Conservation (phyloP, 2,329 filamentous ascomycete species). For the Cladobotryum protrusum region DNA sequence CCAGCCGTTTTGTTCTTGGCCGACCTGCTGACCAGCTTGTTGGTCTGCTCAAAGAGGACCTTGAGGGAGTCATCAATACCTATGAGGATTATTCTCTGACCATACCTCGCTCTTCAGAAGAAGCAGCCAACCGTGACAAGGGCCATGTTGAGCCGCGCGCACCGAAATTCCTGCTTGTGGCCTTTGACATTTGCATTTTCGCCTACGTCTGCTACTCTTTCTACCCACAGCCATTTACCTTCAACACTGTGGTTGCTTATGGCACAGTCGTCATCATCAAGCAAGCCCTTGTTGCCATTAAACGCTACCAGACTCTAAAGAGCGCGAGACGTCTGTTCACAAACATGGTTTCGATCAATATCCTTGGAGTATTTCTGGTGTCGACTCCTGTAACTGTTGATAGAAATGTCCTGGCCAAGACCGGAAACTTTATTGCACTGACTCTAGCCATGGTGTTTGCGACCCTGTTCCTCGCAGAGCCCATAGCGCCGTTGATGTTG, state of each 20-base stretch:
- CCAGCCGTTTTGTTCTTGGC: constrained; percentile 12
- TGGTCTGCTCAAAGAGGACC: constrained; percentile 15
- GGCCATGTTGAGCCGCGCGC: constrained; percentile 15
- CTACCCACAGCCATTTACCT: constrained; percentile 17
- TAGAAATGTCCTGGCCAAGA: constrained; percentile 9
- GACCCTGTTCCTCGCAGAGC: constrained; percentile 16
- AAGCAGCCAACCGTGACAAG: neutral
- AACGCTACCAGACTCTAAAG: constrained; percentile 18
- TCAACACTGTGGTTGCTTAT: constrained; percentile 18
- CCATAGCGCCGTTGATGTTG: constrained; percentile 15
- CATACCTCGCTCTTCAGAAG: too few relatives aligned
- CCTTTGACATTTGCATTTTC: constrained; percentile 16
- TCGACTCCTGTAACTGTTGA: constrained; percentile 17
- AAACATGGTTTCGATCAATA: constrained; percentile 18
- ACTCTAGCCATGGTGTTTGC: constrained; percentile 17
- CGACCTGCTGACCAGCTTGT: constrained; percentile 17
- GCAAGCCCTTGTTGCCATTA: constrained; percentile 15
- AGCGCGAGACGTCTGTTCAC: constrained; percentile 16
- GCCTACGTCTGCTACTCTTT: constrained; percentile 18
- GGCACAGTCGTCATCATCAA: constrained; percentile 17
- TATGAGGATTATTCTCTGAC: constrained; percentile 13
- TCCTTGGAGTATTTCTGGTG: constrained; percentile 15
- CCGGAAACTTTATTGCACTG: constrained; percentile 12
- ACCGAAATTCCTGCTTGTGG: constrained; percentile 16
- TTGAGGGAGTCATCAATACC: constrained; percentile 15